phyloP scores from a whole-genome alignment of 2,329 filamentous ascomycete species.

The Rhinocladiella mackenziei region DNA sequence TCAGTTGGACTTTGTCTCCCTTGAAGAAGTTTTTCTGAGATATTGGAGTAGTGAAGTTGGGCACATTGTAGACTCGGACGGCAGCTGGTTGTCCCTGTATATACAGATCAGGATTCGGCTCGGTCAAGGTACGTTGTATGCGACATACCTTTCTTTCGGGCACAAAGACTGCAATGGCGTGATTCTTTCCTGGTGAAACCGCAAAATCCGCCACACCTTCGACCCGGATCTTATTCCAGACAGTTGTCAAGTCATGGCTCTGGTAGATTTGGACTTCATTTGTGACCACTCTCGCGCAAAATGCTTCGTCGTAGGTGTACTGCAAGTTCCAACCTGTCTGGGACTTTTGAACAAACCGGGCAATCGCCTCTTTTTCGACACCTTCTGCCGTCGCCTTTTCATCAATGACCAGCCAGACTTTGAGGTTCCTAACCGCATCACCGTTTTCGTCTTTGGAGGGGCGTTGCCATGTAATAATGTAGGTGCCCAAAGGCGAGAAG shows the following conservation, averaged over 20 bases:
- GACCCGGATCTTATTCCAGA: conserved; percentile 92
- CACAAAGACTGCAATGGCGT: conserved; percentile 90
- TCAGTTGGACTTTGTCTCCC: conserved; percentile 96
- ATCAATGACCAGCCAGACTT: conserved; percentile 86
- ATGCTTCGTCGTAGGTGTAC: conserved; percentile 89
- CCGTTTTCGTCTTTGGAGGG: conserved; percentile 88
- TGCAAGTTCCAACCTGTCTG: conserved; percentile 96
- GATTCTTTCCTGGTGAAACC: conserved; percentile 80
- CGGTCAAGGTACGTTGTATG: conserved; percentile 19
- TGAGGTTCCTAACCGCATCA: conserved; percentile 91
- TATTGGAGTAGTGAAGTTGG: conserved; percentile 74
- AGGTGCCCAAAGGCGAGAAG: conserved; percentile 89
- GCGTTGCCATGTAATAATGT: conserved; percentile 94
- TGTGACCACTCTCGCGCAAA: conserved; percentile 87
- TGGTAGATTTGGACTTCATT: conserved; percentile 98
- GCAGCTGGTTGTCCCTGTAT: conserved; percentile 83
- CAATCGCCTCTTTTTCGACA: conserved; percentile 68
- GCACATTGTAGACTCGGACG: conserved; percentile 91
- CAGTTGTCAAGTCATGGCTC: conserved; percentile 74
- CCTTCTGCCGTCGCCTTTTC: conserved; percentile 55
- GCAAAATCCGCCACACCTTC: conserved; percentile 90
- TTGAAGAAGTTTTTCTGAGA: conserved; percentile 99
- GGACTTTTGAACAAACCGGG: conserved; percentile 90
- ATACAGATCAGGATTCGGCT: conserved; percentile 4
- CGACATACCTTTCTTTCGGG: conserved; percentile 81